Base-by-base conservation (phyloP, 345 rosid species). In the Eucalyptus victrix region DNA sequence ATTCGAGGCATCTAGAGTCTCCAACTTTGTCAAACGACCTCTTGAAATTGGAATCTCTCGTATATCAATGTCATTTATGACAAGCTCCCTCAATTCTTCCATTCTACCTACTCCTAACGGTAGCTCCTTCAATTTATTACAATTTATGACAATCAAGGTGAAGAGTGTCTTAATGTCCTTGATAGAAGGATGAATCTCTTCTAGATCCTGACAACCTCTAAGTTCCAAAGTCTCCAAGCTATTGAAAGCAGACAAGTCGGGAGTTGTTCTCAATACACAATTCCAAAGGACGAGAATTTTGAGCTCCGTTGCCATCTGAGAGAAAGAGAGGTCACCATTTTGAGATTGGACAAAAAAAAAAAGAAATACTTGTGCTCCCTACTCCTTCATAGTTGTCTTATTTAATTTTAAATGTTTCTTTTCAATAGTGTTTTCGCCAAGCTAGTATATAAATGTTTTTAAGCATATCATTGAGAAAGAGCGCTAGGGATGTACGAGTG, bases 401-500 rank as follows among this genome's bases (percentile, higher is more conserved):
- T 18, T 6, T 50, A 50, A 16, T 50, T 16, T 50, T 50, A 50
- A 16, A 6, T 50, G 8, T 50, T 50, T 50, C 23, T n/a, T n/a
- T n/a, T n/a, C n/a, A n/a, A n/a, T n/a, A n/a, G n/a, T n/a, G n/a
- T n/a, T n/a, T n/a, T n/a, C n/a, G n/a, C n/a, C n/a, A n/a, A n/a
- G n/a, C n/a, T n/a, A n/a, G n/a, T n/a, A n/a, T n/a, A n/a, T n/a
- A 51, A 18, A 17, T 7, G 9, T 51, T 51, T 51, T 51, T 51
- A 18, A 18, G 54, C 2, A 51, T 7, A 51, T 51, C 23, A 51
- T 51, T 3, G 23, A 7, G 18, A 51, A 4, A 18, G 23, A 18
- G 3, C 0, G 0, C 0, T 18, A 7, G 23, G 1, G 23, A 18
- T 51, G 23, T 51, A 0, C 0, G 0, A 7, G 23, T 51, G 9